These are phyloP conservation scores for Colletotrichum sp. DNA, from an alignment of 2,329 filamentous ascomycete genomes.

Conservation along the genomic window DNA sequence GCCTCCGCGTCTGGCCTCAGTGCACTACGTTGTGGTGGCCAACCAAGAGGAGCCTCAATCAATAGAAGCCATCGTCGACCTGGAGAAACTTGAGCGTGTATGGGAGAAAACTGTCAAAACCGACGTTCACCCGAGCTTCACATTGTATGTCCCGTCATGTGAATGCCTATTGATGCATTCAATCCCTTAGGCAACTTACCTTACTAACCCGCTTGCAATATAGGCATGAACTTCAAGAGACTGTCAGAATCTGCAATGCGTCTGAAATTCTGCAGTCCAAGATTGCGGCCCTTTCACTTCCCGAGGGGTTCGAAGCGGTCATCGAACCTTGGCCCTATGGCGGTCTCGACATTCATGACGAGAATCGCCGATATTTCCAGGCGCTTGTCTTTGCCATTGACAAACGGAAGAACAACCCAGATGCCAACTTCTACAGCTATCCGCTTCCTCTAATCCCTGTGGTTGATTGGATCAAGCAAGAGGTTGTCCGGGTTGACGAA, in stretches of 20 bases:
- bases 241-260: not conserved
- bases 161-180: too few species aligned
- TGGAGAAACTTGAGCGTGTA: slow-evolving; percentile 10
- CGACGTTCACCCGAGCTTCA: not conserved
- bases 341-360: slow-evolving; percentile 23
- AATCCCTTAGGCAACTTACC: too few species aligned
- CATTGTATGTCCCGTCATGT: not conserved
- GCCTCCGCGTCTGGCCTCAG: slow-evolving; percentile 3
- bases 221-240: not conserved
- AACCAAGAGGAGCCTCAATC: slow-evolving; percentile 19
- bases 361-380: slow-evolving; percentile 22
- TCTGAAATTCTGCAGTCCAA: not conserved
- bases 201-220: not conserved
- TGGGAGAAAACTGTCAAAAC: not conserved
- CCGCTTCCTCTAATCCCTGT: slow-evolving; percentile 71
- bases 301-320: slow-evolving; percentile 33
- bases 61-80: slow-evolving; percentile 38
- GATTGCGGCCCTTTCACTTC: not conserved
- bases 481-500: slow-evolving; percentile 71
- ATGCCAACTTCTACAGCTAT: slow-evolving; percentile 67
- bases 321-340: slow-evolving; percentile 60
- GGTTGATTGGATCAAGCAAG: slow-evolving; percentile 64
- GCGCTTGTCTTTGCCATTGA: slow-evolving; percentile 37
- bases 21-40: not conserved
- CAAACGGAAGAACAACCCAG: slow-evolving; percentile 10